These are phyloP conservation scores for Iberis amara DNA, from an alignment of 441 rosid species.

Conservation along the genomic window DNA sequence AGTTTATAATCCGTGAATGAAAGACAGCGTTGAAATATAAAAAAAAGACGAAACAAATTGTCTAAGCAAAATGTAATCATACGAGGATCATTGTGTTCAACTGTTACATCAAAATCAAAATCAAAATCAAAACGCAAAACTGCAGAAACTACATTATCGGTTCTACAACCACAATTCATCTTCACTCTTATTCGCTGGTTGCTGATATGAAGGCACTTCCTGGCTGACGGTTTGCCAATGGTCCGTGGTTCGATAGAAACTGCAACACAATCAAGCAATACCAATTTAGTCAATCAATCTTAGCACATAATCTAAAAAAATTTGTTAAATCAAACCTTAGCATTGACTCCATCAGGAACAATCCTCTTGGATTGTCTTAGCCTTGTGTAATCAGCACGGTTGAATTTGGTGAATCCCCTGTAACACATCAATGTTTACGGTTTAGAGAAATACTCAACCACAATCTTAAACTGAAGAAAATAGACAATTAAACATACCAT, in stretches of 20 bases:
- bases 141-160: conserved; percentile 4
- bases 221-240: conserved; percentile 48
- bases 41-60: not conserved
- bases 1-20: no score
- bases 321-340: conserved; percentile 35
- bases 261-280: conserved; percentile 22
- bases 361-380: conserved; percentile 45
- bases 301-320: not conserved
- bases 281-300: not conserved
- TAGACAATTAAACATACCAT: conserved; percentile 2
- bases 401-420: conserved; percentile 57
- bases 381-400: conserved; percentile 46
- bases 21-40: no score
- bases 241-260: conserved; percentile 68
- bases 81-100: conserved; percentile 22
- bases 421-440: not conserved
- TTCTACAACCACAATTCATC: conserved; percentile 24
- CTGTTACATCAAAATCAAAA: conserved; percentile 13
- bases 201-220: conserved; percentile 52
- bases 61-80: conserved; percentile 22
- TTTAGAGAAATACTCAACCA: not conserved
- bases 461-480: not conserved
- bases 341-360: conserved; percentile 56
- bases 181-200: conserved; percentile 16
- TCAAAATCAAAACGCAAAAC: not conserved